Evolutionary conservation across 768 basidiomycete species (phyloP).

Genomic region (Calocybe indica): DNA sequence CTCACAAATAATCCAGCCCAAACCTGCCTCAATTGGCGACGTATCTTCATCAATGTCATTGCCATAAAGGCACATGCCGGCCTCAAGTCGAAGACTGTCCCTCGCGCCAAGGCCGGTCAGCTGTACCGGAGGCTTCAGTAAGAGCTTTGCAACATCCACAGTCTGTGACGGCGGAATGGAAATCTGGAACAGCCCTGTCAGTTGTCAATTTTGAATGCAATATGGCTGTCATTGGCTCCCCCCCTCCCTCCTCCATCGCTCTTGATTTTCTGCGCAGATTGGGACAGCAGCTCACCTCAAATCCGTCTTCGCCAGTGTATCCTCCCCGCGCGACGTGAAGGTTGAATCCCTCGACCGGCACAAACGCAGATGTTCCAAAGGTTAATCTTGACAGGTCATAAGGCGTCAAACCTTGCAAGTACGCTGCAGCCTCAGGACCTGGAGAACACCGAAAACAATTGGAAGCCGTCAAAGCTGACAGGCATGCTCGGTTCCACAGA

Average conservation of each 20-base stretch:
- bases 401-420: slow-evolving; percentile 71
- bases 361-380: slow-evolving; percentile 81
- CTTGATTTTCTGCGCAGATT: no score
- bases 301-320: slow-evolving; percentile 98
- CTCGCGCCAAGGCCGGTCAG: slow-evolving; percentile 89
- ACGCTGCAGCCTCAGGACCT: slow-evolving; percentile 81
- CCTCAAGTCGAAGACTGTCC: slow-evolving; percentile 91
- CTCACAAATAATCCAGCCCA: slow-evolving; percentile 91
- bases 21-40: slow-evolving; percentile 84
- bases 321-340: slow-evolving; percentile 91
- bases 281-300: slow-evolving; percentile 53
- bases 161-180: slow-evolving; percentile 82
- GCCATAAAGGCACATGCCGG: slow-evolving; percentile 96
- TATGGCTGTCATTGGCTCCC: no score
- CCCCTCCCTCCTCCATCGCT: no score
- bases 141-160: slow-evolving; percentile 62
- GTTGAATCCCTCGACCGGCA: slow-evolving; percentile 71
- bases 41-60: slow-evolving; percentile 87
- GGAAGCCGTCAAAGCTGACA: background rate
- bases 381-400: slow-evolving; percentile 69
- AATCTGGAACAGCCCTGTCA: slow-evolving; percentile 43
- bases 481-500: background rate
- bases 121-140: slow-evolving; percentile 62
- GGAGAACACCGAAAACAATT: background rate
- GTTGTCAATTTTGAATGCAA: background rate